These are phyloP conservation scores for Sclerotinia sclerotiorum DNA, from an alignment of 2,329 filamentous ascomycete species.

Conservation along the genomic window DNA sequence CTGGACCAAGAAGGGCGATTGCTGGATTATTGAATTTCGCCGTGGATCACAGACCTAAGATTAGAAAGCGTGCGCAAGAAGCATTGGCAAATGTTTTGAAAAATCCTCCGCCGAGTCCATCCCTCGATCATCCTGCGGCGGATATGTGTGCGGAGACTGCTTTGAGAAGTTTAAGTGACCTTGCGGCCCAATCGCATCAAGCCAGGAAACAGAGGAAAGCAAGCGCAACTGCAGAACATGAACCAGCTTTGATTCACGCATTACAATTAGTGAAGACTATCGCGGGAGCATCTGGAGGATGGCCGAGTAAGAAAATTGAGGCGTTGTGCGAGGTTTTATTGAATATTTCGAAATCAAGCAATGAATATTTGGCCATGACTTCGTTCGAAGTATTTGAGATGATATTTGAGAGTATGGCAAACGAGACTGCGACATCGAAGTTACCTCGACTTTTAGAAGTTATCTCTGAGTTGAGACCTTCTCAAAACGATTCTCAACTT, in stretches of 20 bases:
- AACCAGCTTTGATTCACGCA: slow-evolving; percentile 85
- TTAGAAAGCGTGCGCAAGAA: slow-evolving; percentile 89
- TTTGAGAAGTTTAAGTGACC: slow-evolving; percentile 73
- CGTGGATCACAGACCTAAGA: slow-evolving; percentile 86
- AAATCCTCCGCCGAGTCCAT: slow-evolving; percentile 85
- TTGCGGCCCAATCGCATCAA: slow-evolving; percentile 61
- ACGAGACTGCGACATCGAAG: slow-evolving; percentile 83
- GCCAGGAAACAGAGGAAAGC: slow-evolving; percentile 68
- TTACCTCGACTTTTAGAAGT: slow-evolving; percentile 86
- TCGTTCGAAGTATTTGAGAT: slow-evolving; percentile 97
- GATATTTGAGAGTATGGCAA: slow-evolving; percentile 89
- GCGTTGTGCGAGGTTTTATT: slow-evolving; percentile 84
- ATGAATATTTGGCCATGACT: slow-evolving; percentile 94
- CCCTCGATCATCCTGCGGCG: slow-evolving; percentile 88
- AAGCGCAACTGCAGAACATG: slow-evolving; percentile 58
- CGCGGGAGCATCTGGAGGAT: slow-evolving; percentile 82
- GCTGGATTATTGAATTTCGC: slow-evolving; percentile 82
- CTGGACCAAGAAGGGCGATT: slow-evolving; percentile 83
- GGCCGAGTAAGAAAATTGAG: slow-evolving; percentile 96
- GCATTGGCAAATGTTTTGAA: slow-evolving; percentile 80
- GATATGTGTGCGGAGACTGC: slow-evolving; percentile 95
- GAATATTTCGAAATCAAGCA: slow-evolving; percentile 83
- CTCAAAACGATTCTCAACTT: slow-evolving; percentile 89
- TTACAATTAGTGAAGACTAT: slow-evolving; percentile 90
- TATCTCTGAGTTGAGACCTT: slow-evolving; percentile 86